Conservation (phyloP, 2,329 filamentous ascomycete genomes). For the Hawksworthiomyces lignivorus region DNA sequence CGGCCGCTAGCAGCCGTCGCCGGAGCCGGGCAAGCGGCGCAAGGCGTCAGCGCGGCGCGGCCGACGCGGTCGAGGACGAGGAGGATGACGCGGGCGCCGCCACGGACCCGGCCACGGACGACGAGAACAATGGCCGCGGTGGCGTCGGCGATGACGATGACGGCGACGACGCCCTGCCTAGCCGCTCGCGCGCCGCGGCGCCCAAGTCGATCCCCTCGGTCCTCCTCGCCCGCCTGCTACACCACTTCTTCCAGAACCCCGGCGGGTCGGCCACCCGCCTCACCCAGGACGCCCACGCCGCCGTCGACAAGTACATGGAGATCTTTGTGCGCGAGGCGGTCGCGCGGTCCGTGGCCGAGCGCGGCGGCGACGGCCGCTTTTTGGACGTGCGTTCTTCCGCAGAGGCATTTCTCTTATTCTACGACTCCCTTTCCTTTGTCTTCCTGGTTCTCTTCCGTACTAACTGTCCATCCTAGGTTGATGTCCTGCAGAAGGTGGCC, state of each 20-base stretch:
- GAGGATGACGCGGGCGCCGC: slow-evolving; percentile 26
- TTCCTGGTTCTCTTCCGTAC: slow-evolving; percentile 1
- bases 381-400: slow-evolving; percentile 61
- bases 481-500: slow-evolving; percentile 82
- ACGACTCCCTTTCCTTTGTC: background rate
- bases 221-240: slow-evolving; percentile 67
- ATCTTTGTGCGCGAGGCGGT: slow-evolving; percentile 86
- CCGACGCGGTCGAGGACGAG: too few species aligned
- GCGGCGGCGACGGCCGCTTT: slow-evolving; percentile 54
- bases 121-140: too few species aligned
- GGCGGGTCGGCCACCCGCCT: slow-evolving; percentile 56
- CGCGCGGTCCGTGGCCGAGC: slow-evolving; percentile 67
- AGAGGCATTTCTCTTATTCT: background rate
- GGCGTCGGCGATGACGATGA: slow-evolving; percentile 4
- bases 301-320: slow-evolving; percentile 80
- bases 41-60: too few species aligned
- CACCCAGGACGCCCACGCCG: slow-evolving; percentile 66
- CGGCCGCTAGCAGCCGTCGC: too few species aligned
- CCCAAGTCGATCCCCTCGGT: slow-evolving; percentile 59
- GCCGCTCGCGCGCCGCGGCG: background rate
- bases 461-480: slow-evolving; percentile 45
- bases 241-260: slow-evolving; percentile 64
- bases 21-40: too few species aligned
- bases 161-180: background rate
- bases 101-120: background rate